These are phyloP conservation scores for Exophiala sp. DNA, from an alignment of 2,329 filamentous ascomycete genomes.

Conservation along the genomic window DNA sequence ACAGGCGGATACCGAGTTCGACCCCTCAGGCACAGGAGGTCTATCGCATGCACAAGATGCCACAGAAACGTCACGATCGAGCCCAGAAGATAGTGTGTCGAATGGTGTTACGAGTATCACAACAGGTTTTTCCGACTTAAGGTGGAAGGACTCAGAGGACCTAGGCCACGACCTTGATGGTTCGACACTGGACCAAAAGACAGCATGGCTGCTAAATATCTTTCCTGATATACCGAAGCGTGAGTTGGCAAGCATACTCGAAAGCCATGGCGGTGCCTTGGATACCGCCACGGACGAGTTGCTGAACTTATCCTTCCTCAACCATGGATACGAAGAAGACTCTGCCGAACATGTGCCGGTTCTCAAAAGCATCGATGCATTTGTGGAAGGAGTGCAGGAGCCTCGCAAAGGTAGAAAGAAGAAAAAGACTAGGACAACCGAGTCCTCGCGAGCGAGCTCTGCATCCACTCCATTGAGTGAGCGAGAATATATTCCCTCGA, in stretches of 20 bases:
- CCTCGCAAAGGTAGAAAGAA: slow-evolving; percentile 34
- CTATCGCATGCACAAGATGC: slow-evolving; percentile 32
- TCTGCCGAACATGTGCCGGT: slow-evolving; percentile 42
- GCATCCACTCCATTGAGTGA: slow-evolving; percentile 23
- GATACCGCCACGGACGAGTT: slow-evolving; percentile 73
- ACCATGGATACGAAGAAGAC: slow-evolving; percentile 58
- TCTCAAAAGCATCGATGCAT: slow-evolving; percentile 77
- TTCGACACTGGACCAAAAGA: slow-evolving; percentile 55
- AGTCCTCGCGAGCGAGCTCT: slow-evolving; percentile 28
- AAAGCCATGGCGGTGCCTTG: slow-evolving; percentile 58
- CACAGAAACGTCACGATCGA: slow-evolving; percentile 31
- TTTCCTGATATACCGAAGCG: slow-evolving; percentile 61
- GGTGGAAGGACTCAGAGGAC: slow-evolving; percentile 27
- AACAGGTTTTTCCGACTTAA: slow-evolving; percentile 25
- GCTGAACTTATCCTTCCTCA: slow-evolving; percentile 73
- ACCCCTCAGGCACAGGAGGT: slow-evolving; percentile 25
- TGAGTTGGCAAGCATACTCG: slow-evolving; percentile 15
- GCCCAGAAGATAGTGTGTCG: slow-evolving; percentile 15
- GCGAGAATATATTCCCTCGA: slow-evolving; percentile 34
- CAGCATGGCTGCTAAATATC: slow-evolving; percentile 61
- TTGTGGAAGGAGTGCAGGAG: slow-evolving; percentile 55
- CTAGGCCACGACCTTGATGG: slow-evolving; percentile 15
- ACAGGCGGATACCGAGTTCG: slow-evolving; percentile 53
- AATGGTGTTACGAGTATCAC: slow-evolving; percentile 26
- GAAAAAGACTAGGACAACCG: slow-evolving; percentile 26